phyloP scores from a whole-genome alignment of 78 protist species.

The Chrysochromulina tobinii region DNA sequence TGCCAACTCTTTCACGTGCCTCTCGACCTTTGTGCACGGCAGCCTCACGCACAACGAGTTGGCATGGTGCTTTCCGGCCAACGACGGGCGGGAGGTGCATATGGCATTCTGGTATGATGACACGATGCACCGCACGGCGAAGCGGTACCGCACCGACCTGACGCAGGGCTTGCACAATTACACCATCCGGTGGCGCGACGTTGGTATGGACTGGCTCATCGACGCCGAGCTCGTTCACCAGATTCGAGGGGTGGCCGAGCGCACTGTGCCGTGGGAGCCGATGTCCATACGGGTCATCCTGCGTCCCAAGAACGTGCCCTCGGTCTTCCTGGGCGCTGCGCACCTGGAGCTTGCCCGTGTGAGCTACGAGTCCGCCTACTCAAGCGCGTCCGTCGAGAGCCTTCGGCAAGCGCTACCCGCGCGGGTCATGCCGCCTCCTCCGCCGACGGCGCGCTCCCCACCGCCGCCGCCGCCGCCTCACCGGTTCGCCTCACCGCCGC shows the following conservation, averaged over 20 bases:
- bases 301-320: neutral
- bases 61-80: neutral
- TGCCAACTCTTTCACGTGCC: neutral
- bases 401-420: too few relatives aligned
- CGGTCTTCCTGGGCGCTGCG: neutral
- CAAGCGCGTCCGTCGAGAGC: too few relatives aligned
- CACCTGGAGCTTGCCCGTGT: neutral
- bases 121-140: constrained; percentile 1
- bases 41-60: neutral
- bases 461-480: too few relatives aligned
- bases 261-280: neutral
- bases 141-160: neutral
- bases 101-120: neutral
- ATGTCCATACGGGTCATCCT: neutral
- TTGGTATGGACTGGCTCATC: neutral
- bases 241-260: neutral
- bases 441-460: too few relatives aligned
- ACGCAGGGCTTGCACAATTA: neutral
- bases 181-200: neutral
- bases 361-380: too few relatives aligned
- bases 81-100: neutral
- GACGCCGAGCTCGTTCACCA: neutral
- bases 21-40: neutral
- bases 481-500: too few relatives aligned
- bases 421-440: too few relatives aligned